Evolutionary conservation across 495 filamentous ascomycete species (phyloP), one percentile per base, ranked within the genome.

Genomic region (Aspergillus funiculosus): DNA sequence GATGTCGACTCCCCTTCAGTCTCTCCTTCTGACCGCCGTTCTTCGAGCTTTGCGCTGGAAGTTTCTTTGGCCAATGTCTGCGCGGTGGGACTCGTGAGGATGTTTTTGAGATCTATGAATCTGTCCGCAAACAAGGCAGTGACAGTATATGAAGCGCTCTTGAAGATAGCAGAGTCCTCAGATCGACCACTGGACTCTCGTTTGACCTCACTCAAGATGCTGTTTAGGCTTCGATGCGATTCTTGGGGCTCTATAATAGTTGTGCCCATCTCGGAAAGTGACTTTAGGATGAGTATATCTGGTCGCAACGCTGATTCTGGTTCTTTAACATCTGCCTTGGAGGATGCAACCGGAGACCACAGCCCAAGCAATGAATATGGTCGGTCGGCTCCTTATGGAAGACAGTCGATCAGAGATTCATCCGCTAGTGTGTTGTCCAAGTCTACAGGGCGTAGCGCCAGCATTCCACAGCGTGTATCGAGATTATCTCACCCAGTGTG

Each of bases 151-250:
- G 67, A 72, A 32, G 55, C 67, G 5, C 53, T 72, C 25, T 29
- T 70, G 20, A 53, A 55, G 6, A 67, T 74, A 17, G 67, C 65
- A 40, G 59, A 68, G 42, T 68, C 68, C 18, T 39, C 57, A 6
- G 61, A 66, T 24, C 61, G 69, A 11, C 59, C 69, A 28, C 68
- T 75, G 6, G 83, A 87, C 62, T 80, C 87, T 34, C 84, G 88
- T 8, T 67, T 96, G 18, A 83, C 81, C 7, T 83, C 84, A 3
- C 78, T 95, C 69, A 94, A 88, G 54, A 65, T 95, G 32, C 70
- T 97, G 5, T 89, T 92, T 57, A 80, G 91, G 15, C 67, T 97
- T 14, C 77, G 91, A 38, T 86, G 87, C 20, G 86, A 95, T 58
- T 85, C 80, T 22, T 77, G 81, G 11, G 75, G 87, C 35, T 76